A percentile compares a stretch with the other conserved stretches of the same genome.
phyloP scores from a whole-genome alignment of 2,329 filamentous ascomycete genomes.

The Aspergillus terreus region DNA sequence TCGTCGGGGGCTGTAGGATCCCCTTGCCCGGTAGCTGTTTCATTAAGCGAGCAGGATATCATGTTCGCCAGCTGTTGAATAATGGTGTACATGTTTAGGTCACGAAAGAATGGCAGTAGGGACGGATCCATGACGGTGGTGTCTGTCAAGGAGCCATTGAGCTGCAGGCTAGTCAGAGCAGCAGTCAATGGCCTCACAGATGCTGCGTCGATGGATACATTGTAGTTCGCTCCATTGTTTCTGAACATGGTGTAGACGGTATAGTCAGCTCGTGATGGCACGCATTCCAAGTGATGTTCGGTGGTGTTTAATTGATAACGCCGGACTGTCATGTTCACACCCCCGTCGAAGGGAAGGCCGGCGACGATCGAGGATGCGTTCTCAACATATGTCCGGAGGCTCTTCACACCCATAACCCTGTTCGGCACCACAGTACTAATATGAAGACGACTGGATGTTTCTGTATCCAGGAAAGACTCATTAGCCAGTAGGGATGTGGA shows the following conservation, averaged over 20 bases:
- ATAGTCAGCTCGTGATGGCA: background rate
- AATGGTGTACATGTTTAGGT: background rate
- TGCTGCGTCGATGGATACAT: background rate
- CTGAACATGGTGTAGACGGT: background rate
- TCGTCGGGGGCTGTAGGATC: background rate
- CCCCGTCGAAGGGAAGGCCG: background rate
- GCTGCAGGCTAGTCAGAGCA: background rate
- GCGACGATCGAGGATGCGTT: background rate
- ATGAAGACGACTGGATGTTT: background rate
- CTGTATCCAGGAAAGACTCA: background rate
- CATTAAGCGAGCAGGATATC: background rate
- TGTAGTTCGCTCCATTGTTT: background rate
- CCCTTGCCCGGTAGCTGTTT: background rate
- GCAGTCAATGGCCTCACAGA: background rate
- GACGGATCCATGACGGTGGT: background rate
- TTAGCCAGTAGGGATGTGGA: background rate
- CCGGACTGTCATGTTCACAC: background rate
- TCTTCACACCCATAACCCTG: background rate
- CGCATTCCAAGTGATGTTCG: background rate
- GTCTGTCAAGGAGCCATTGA: background rate
- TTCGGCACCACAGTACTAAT: background rate
- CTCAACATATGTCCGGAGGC: background rate
- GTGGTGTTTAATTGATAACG: background rate
- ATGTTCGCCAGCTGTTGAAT: background rate
- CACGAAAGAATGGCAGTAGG: background rate